Percentiles rank a stretch among this genome's conserved stretches.
These are phyloP conservation scores for Zygnema cylindricum DNA, from an alignment of 139 green algal genomes.

Conservation along the genomic window DNA sequence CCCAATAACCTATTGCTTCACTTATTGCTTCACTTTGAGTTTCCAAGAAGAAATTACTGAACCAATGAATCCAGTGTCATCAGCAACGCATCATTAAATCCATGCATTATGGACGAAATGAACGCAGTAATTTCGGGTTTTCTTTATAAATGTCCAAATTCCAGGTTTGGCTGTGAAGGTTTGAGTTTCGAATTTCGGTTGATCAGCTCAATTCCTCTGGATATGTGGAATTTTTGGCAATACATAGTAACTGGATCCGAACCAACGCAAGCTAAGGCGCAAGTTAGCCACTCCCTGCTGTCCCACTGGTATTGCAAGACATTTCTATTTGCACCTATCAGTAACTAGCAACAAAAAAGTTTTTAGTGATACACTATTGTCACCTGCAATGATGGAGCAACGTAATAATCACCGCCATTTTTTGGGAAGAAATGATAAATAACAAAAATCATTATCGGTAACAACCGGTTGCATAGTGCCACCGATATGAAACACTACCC, in stretches of 20 bases:
- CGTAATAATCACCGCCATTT: too few relatives aligned
- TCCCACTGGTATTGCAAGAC: not conserved
- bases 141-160: not conserved
- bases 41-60: too few relatives aligned
- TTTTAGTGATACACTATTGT: not conserved
- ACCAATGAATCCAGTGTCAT: too few relatives aligned
- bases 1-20: too few relatives aligned
- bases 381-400: not conserved
- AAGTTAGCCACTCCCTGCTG: not conserved
- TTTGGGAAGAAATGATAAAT: too few relatives aligned
- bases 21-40: too few relatives aligned
- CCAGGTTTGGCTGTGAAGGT: not conserved
- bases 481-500: too few relatives aligned
- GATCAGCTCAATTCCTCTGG: not conserved
- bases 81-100: slow-evolving; percentile 1
- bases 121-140: not conserved
- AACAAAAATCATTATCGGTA: too few relatives aligned
- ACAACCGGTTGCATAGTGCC: too few relatives aligned
- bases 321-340: not conserved
- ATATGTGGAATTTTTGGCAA: too few relatives aligned
- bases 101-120: not conserved
- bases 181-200: not conserved
- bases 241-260: too few relatives aligned
- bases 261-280: not conserved
- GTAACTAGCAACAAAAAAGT: not conserved